Evolutionary conservation across 352 stramenopile species (phyloP).

Genomic region (Phytophthora capsici): DNA sequence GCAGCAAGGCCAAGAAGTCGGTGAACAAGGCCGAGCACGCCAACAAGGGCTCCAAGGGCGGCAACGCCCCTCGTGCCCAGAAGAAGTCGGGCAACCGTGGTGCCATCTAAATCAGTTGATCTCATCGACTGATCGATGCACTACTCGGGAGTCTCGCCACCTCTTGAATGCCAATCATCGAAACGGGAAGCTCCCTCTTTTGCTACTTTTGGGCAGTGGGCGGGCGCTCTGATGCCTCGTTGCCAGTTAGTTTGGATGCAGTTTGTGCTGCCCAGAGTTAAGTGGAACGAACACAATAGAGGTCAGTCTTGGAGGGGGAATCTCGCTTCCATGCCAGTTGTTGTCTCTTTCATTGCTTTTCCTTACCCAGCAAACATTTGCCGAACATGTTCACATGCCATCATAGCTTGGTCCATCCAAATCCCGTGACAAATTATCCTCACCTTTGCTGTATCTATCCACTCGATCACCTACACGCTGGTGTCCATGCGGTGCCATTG

Average conservation of each 20-base stretch:
- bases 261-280: slow-evolving; percentile 33
- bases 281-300: slow-evolving; percentile 42
- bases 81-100: slow-evolving; percentile 92
- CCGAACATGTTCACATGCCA: too few species aligned
- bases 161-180: slow-evolving; percentile 48
- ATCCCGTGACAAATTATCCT: not conserved
- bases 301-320: slow-evolving; percentile 41
- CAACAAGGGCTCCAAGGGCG: slow-evolving; percentile 68
- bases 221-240: slow-evolving; percentile 27
- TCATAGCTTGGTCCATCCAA: not conserved
- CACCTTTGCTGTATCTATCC: not conserved
- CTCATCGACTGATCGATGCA: slow-evolving; percentile 22
- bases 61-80: slow-evolving; percentile 70
- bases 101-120: slow-evolving; percentile 76
- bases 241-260: slow-evolving; percentile 38
- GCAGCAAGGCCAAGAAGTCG: slow-evolving; percentile 89
- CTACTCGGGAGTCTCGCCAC: slow-evolving; percentile 37
- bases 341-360: not conserved
- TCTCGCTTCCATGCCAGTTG: slow-evolving; percentile 33
- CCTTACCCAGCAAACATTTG: too few species aligned
- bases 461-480: too few species aligned
- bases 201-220: slow-evolving; percentile 32
- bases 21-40: slow-evolving; percentile 60
- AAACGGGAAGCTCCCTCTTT: slow-evolving; percentile 37
- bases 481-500: not conserved